A percentile compares a stretch with the other conserved stretches of the same genome.
Conservation (phyloP, 345 rosid species). For the Hibiscus syriacus region DNA sequence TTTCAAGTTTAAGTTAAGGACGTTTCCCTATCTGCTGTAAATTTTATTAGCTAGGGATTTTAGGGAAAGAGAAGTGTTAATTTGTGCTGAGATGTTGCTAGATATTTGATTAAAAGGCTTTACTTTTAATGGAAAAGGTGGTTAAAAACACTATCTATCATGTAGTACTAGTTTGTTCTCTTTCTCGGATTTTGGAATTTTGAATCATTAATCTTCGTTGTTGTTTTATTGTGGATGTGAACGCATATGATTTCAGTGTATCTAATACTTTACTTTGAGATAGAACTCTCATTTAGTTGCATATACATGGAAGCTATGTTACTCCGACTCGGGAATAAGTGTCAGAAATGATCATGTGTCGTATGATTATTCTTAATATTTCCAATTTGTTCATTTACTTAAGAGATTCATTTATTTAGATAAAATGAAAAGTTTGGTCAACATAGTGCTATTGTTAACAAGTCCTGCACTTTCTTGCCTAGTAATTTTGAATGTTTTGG, state of each 20-base stretch:
- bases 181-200: neutral
- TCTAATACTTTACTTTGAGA: neutral
- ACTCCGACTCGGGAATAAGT: neutral
- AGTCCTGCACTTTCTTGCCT: neutral
- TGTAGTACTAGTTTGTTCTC: neutral
- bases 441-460: neutral
- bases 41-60: neutral
- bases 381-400: neutral
- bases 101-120: neutral
- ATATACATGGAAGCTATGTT: neutral
- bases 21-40: neutral
- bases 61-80: neutral
- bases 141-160: neutral
- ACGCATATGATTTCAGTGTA: neutral
- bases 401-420: neutral
- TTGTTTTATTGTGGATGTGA: neutral
- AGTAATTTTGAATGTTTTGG: neutral
- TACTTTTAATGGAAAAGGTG: neutral
- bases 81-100: neutral
- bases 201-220: neutral
- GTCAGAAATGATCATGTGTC: too few species aligned
- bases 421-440: neutral
- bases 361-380: neutral
- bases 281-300: neutral
- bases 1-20: neutral